Evolutionary conservation across 257 asterid genomes (phyloP).

Genomic region (Solanum pennellii): DNA sequence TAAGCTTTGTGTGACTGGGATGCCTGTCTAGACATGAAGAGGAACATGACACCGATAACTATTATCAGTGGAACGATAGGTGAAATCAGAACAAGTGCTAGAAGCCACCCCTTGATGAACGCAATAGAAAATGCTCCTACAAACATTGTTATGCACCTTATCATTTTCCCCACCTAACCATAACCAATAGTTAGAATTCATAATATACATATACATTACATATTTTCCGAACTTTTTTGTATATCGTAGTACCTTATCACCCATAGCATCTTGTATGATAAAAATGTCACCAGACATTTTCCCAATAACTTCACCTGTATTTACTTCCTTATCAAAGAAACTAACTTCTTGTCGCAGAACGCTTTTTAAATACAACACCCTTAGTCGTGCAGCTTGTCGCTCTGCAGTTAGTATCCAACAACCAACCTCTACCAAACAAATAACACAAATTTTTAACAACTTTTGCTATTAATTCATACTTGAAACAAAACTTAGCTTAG

Average conservation of each 20-base stretch:
- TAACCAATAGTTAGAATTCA: background rate
- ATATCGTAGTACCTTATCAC: conserved; percentile 44
- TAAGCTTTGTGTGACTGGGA: conserved; percentile 28
- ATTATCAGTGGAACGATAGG: background rate
- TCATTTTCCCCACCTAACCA: conserved; percentile 16
- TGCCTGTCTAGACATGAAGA: background rate
- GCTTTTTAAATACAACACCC: conserved; percentile 43
- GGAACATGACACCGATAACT: background rate
- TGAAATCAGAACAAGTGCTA: conserved; percentile 11
- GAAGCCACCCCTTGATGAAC: conserved; percentile 25
- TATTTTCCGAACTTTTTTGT: background rate
- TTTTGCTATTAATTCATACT: background rate
- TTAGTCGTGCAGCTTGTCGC: conserved; percentile 67
- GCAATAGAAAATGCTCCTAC: conserved; percentile 17
- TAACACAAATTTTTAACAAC: background rate
- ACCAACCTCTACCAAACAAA: conserved; percentile 40
- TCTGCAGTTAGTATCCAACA: conserved; percentile 86
- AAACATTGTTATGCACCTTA: conserved; percentile 14
- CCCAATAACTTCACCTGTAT: conserved; percentile 56
- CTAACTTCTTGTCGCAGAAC: conserved; percentile 70
- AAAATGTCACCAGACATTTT: conserved; percentile 72
- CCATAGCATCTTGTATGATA: conserved; percentile 71
- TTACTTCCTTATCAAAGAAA: conserved; percentile 70
- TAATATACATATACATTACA: background rate
- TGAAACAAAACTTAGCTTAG: background rate